Percentiles rank a stretch among this genome's conserved stretches.
phyloP scores from a whole-genome alignment of 495 filamentous ascomycete genomes.

The Neurospora cerealis region DNA sequence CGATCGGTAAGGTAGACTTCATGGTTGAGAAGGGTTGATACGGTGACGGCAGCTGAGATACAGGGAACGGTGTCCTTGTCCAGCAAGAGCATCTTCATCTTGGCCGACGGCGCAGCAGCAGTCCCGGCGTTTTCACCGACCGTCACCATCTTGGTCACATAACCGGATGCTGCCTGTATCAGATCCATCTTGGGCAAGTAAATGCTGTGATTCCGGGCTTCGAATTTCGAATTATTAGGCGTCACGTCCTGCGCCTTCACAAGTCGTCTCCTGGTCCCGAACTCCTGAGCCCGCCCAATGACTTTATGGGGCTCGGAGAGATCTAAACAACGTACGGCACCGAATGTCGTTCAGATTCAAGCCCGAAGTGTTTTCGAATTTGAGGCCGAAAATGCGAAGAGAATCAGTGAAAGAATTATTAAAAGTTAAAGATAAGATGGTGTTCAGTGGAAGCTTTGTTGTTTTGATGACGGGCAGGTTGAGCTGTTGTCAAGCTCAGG shows the following conservation, averaged over 20 bases:
- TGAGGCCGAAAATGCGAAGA: not conserved
- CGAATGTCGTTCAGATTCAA: not conserved
- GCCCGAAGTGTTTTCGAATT: not conserved
- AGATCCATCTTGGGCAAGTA: slow-evolving; percentile 63
- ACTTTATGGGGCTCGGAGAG: not conserved
- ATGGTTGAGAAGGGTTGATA: slow-evolving; percentile 90
- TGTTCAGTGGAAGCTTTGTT: not conserved
- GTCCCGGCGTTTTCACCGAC: slow-evolving; percentile 56
- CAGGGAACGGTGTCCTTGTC: slow-evolving; percentile 93
- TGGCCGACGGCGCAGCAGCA: slow-evolving; percentile 61
- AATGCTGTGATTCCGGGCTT: not conserved
- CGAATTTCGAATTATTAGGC: not conserved
- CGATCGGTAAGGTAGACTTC: slow-evolving; percentile 97
- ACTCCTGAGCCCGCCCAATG: not conserved
- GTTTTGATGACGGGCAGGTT: not conserved
- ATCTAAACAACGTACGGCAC: not conserved
- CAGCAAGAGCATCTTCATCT: slow-evolving; percentile 97
- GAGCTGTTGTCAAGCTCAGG: not conserved
- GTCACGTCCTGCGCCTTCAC: not conserved
- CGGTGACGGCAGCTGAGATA: slow-evolving; percentile 88
- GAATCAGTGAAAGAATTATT: not conserved
- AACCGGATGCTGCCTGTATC: slow-evolving; percentile 82
- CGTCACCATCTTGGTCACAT: slow-evolving; percentile 95
- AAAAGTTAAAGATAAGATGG: not conserved
- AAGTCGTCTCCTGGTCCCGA: not conserved